Evolutionary conservation across 257 asterid species (phyloP).

Genomic region (Eucommia ulmoides): DNA sequence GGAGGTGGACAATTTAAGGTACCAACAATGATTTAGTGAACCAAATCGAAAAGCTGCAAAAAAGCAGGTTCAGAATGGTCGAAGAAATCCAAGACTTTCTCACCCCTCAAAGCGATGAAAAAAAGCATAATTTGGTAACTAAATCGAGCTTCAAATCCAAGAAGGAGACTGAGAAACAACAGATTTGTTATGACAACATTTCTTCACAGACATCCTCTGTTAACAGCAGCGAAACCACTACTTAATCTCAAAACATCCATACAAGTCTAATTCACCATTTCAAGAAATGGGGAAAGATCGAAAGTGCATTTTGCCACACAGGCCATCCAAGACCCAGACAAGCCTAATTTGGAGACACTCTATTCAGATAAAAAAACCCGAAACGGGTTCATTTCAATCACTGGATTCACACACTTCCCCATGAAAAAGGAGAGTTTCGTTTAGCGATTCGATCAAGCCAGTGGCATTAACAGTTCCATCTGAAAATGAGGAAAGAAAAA

Average conservation of each 20-base stretch:
- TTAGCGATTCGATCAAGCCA: no score
- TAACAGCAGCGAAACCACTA: conserved; percentile 7
- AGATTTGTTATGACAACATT: background rate
- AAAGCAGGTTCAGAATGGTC: conserved; percentile 9
- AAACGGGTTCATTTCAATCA: no score
- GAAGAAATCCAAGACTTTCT: conserved; percentile 11
- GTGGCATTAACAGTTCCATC: no score
- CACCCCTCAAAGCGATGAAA: conserved; percentile 3
- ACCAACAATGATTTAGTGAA: background rate
- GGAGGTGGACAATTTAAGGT: conserved; percentile 6
- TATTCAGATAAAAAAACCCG: no score
- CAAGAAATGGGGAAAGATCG: conserved; percentile 11
- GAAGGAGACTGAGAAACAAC: background rate
- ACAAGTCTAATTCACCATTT: background rate
- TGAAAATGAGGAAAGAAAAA: no score
- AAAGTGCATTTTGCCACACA: no score
- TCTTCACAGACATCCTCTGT: background rate
- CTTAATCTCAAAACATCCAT: background rate
- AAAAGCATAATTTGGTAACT: background rate
- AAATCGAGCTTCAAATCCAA: conserved; percentile 3
- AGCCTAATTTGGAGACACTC: no score
- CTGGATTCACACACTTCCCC: no score
- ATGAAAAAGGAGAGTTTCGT: no score
- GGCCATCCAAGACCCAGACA: no score
- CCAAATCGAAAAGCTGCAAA: conserved; percentile 8